Evolutionary conservation across 1,284 basidiomycete genomes (phyloP), one percentile per base, ranked within the genome.

Genomic region (Fistulinella cinereoalba): DNA sequence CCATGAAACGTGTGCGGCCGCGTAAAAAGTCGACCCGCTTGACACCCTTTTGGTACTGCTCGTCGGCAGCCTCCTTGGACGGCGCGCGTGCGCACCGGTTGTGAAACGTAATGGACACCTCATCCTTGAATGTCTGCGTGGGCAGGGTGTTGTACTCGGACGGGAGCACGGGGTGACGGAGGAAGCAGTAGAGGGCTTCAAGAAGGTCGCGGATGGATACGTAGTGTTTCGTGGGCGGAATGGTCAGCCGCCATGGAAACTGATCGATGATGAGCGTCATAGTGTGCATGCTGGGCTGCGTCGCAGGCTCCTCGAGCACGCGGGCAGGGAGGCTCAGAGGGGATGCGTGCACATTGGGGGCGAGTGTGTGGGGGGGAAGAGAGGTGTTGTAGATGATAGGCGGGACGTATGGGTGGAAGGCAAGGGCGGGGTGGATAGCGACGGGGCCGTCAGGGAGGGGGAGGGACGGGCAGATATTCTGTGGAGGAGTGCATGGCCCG

Each of bases 1-100:
- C 74, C 50, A 61, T 56, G 53, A 75, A 75, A 11, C 49, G 58
- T 16, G 60, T 69, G 19, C 60, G 60, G 23, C 65, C 66, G 24
- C 61, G 60, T 43, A 78, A 54, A 50, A 77, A 71, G 51, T 77
- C 75, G 0, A 77, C 66, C 24, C 71, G 64, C 48, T 71, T 72
- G 11, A 78, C 53, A 0, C 75, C 74, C 55, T 69, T 68, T 6
- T 50, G 52, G 45, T 63, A 53, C 46, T 72, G 68, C 19, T 63
- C 57, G 11, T 54, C 55, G 3, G 43, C 51, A 0, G 44, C 47
- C 41, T 49, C 61, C 8, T 46, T 45, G 0, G 63, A 47, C 0
- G 52, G 40, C 2, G 57, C 55, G 2, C 60, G 59, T 1, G 40
- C 34, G 27, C 63, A 76, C 2, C 78, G 67, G 4, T 52, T 48